Evolutionary conservation across 1,139 yeast genomes (phyloP).

Genomic region (Saccharomycopsis crataegensis): DNA sequence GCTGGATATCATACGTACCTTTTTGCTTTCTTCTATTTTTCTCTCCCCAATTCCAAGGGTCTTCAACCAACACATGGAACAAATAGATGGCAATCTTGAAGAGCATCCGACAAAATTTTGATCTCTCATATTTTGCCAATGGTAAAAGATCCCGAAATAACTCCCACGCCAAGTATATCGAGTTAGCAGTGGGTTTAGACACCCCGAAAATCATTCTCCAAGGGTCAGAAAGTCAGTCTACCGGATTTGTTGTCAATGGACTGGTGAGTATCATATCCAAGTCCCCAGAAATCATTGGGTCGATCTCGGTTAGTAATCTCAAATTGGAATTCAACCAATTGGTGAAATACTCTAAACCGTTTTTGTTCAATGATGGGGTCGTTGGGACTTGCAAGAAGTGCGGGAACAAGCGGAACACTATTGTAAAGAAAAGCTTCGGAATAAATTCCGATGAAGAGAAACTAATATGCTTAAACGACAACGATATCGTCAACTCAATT

Average conservation of each 20-base stretch:
- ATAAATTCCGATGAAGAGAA: neutral
- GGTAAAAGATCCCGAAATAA: too few species aligned
- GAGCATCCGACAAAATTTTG: too few species aligned
- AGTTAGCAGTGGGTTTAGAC: neutral
- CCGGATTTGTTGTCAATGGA: constrained; percentile 3
- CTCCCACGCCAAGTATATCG: neutral
- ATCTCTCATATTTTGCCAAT: too few species aligned
- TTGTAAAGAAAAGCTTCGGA: neutral
- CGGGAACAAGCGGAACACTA: constrained; percentile 4
- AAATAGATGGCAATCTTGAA: too few species aligned
- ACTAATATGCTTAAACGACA: neutral
- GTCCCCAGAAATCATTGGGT: neutral
- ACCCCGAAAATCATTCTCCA: constrained; percentile 1
- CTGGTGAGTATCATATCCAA: neutral
- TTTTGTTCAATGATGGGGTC: constrained; percentile 12
- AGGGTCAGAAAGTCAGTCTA: constrained; percentile 7
- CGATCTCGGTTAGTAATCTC: neutral
- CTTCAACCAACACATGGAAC: too few species aligned
- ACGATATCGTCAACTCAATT: neutral
- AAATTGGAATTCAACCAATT: neutral
- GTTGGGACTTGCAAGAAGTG: constrained; percentile 13
- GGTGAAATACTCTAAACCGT: constrained; percentile 6
- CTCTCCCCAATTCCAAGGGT: too few species aligned
- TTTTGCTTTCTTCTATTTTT: too few species aligned
- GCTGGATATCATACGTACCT: too few species aligned